Base-by-base conservation (phyloP, 2,329 filamentous ascomycete species). In the Acrocalymma vagum region DNA sequence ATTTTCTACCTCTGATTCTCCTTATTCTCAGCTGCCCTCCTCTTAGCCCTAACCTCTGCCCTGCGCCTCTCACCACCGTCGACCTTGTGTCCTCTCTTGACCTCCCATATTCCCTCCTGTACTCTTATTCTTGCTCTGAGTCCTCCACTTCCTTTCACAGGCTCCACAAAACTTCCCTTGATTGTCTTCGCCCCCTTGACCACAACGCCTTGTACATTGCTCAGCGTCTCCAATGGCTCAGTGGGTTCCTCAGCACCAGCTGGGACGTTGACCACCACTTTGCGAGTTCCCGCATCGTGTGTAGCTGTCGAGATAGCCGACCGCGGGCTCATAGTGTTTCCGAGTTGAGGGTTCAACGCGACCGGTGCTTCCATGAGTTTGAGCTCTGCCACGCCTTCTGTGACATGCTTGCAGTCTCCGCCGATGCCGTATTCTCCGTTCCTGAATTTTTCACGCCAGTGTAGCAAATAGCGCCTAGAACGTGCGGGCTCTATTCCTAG, bases 51-150 rank as follows among this genome's bases (percentile, higher is more conserved):
- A 36, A 96, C 85, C 75, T 95, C 87, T 11, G 87, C 88, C 69
- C 82, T 85, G 72, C 94, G 83, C 70, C 94, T 85, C 79, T 99
- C 94, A 78, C 94, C 94, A 64, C 94, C 94, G 72, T 97, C 92
- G 55, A 99, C 86, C 85, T 97, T 97, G 63, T 84, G 84, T 18
- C 94, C 93, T 60, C 86, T 81, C 67, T 81, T 86, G 61, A 91
- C 79, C 76, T 97, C 93, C 94, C 93, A 97, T 77, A 97, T 87
- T 8, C 93, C 91, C 69, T 96, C 92, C 41, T 85, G 83, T 15
- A 89, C 80, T 50, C 79, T 78, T 55, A 97, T 78, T 35, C 79
- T 77, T 9, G 86, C 88, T 7, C 83, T 84, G 26, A 76, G 73
- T 1, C 82, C 80, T 43, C 74, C 70, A 22, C 74, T 73, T 1